Percentiles rank a stretch among this genome's conserved stretches.
Conservation (phyloP, 202 grass and related monocot species). For the Saccharum hybrid region DNA sequence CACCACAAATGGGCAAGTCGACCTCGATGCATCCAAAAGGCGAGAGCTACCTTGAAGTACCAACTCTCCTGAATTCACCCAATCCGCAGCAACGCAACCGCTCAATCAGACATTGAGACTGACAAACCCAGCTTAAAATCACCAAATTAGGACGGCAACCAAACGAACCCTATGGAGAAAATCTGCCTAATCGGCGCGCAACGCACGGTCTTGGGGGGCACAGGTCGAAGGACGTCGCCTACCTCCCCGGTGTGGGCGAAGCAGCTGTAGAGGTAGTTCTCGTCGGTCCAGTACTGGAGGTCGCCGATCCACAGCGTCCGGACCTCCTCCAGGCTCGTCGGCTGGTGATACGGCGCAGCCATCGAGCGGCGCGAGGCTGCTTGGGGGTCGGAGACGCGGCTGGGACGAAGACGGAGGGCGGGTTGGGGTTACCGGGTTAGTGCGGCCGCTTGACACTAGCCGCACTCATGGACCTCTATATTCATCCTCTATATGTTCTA, state of each 20-base stretch:
- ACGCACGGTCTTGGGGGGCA: neutral
- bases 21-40: neutral
- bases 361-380: slow-evolving; percentile 39
- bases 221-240: neutral
- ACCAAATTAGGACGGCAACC: neutral
- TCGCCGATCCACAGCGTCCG: slow-evolving; percentile 97
- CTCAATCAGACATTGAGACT: neutral
- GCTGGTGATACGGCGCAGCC: slow-evolving; percentile 74
- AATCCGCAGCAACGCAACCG: neutral
- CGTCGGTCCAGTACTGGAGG: slow-evolving; percentile 98
- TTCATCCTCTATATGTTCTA: too few relatives aligned
- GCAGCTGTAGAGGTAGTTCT: slow-evolving; percentile 93
- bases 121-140: neutral
- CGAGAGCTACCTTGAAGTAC: neutral
- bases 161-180: neutral
- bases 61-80: neutral
- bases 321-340: slow-evolving; percentile 90
- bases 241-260: slow-evolving; percentile 95
- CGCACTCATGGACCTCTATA: too few relatives aligned
- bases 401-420: neutral
- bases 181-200: neutral
- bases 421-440: neutral
- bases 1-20: neutral
- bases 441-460: neutral
- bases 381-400: slow-evolving; percentile 32